Percentiles rank a stretch among this genome's conserved stretches.
Evolutionary conservation across 371 early-diverging fungal species (phyloP).

Genomic region (Mucor piriformis): DNA sequence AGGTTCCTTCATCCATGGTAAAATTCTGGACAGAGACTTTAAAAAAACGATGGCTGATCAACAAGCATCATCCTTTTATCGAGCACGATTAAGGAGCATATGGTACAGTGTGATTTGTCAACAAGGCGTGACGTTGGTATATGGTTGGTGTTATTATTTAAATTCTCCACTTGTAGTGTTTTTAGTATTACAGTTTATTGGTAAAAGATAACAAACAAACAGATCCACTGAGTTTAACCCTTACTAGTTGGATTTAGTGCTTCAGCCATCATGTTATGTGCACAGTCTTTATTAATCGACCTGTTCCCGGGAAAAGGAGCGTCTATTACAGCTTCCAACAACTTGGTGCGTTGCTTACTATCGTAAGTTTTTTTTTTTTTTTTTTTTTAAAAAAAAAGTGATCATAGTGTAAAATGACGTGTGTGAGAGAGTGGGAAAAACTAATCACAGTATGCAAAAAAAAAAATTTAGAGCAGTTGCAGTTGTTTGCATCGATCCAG

Average conservation of each 20-base stretch:
- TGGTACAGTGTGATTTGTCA: constrained; percentile 22
- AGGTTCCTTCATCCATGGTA: constrained; percentile 32
- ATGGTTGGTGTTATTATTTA: constrained; percentile 36
- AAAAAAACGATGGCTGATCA: constrained; percentile 7
- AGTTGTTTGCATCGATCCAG: constrained; percentile 26
- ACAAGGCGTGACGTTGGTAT: constrained; percentile 19
- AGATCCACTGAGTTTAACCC: constrained; percentile 18
- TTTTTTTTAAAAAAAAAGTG: too few relatives aligned
- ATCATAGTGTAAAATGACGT: too few relatives aligned
- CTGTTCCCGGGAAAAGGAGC: constrained; percentile 45
- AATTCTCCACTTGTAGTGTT: constrained; percentile 30
- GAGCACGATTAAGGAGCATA: constrained; percentile 32
- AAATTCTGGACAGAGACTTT: constrained; percentile 39
- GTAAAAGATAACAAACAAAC: constrained; percentile 19
- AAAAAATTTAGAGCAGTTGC: constrained; percentile 19
- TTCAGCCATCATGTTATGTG: background rate
- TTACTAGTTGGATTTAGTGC: background rate
- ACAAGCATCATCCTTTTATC: too few relatives aligned
- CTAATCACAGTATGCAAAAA: too few relatives aligned
- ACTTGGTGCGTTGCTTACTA: constrained; percentile 43
- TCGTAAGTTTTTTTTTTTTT: too few relatives aligned
- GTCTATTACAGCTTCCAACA: constrained; percentile 48
- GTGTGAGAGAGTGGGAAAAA: too few relatives aligned
- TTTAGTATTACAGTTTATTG: constrained; percentile 36
- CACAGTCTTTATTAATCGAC: constrained; percentile 40